phyloP scores from a whole-genome alignment of 1,284 basidiomycete genomes.

The Cryptococcus sp. region DNA sequence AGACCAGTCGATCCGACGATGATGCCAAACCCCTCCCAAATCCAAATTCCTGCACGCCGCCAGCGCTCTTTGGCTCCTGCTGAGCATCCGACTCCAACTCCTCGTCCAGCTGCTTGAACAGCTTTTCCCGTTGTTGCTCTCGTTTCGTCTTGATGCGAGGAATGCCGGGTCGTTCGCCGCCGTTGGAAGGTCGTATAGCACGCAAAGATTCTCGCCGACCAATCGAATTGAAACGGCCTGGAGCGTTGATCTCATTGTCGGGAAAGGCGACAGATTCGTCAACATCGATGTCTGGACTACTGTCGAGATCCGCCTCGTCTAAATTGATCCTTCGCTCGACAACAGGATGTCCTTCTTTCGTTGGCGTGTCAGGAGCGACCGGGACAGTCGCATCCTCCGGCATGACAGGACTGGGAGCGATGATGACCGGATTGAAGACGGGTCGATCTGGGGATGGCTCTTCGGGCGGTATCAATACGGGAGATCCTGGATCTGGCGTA shows the following conservation, averaged over 20 bases:
- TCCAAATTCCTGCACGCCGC: slow-evolving; percentile 27
- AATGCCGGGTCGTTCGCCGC: slow-evolving; percentile 11
- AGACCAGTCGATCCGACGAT: not conserved
- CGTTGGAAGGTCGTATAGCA: slow-evolving; percentile 14
- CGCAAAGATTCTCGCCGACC: slow-evolving; percentile 32
- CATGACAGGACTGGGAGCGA: slow-evolving; percentile 28
- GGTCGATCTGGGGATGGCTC: slow-evolving; percentile 9
- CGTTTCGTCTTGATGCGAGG: slow-evolving; percentile 37
- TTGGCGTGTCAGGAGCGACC: not conserved
- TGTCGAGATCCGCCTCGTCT: not conserved
- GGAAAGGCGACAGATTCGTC: slow-evolving; percentile 10
- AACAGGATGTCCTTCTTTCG: not conserved
- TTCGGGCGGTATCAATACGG: slow-evolving; percentile 5
- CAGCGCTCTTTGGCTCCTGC: slow-evolving; percentile 5
- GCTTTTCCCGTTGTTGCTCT: slow-evolving; percentile 41
- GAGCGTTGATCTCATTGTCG: slow-evolving; percentile 10
- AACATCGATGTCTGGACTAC: slow-evolving; percentile 7
- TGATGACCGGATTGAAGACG: slow-evolving; percentile 24
- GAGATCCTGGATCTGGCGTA: slow-evolving; percentile 32
- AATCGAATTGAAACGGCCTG: slow-evolving; percentile 35
- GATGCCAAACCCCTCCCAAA: slow-evolving; percentile 20
- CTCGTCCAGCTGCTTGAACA: slow-evolving; percentile 39
- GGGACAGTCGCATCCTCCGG: not conserved
- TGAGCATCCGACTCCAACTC: slow-evolving; percentile 15
- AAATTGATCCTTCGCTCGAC: not conserved